Base-by-base conservation (phyloP, 441 rosid species). In the Francoa sonchifolia region DNA sequence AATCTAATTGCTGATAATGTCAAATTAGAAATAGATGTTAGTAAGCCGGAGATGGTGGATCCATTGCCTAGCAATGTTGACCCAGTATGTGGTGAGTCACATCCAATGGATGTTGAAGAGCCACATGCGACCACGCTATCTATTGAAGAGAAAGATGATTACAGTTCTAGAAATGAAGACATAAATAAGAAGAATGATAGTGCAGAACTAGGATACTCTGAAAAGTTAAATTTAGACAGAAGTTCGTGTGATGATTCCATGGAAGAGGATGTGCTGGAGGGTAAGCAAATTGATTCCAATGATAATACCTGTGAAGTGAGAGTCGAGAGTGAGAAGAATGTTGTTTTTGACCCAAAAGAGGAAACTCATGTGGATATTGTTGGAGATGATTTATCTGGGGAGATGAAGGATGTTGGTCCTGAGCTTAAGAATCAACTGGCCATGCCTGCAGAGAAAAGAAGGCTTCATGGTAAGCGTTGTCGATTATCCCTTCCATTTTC, bases 201-300 rank as follows among this genome's bases (percentile, higher is more conserved):
- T 61, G 59, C 61, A 28, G 81, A 86, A 79, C 50, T 74, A 60
- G 83, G 74, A 43, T 68, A 86, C 63, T 76, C 81, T 3, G 96
- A 90, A 70, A 86, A 80, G 69, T 73, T 90, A 58, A 90, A 80
- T 67, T 81, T 90, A 61, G 99, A 90, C 60, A 73, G 88, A 71
- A 78, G 85, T 72, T 86, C 96, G 50, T 88, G 92, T 70, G 99
- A 90, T 68, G 99, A 86, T 39, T 86, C 95, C 32, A 77, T 78
- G 94, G 93, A 82, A 44, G 96, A 90, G 54, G 96, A 90, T 71
- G 69, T 75, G 62, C 61, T 74, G 35, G 99, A 77, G 54, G 67
- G 63, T 52, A 90, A 80, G 66, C 93, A 68, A 47, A 61, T 73
- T 19, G 87, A 90, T 57, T 76, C 89, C 2, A 75, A 69, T 62